Base-by-base conservation (phyloP, 768 basidiomycete species). In the Tephrocybe sp. region DNA sequence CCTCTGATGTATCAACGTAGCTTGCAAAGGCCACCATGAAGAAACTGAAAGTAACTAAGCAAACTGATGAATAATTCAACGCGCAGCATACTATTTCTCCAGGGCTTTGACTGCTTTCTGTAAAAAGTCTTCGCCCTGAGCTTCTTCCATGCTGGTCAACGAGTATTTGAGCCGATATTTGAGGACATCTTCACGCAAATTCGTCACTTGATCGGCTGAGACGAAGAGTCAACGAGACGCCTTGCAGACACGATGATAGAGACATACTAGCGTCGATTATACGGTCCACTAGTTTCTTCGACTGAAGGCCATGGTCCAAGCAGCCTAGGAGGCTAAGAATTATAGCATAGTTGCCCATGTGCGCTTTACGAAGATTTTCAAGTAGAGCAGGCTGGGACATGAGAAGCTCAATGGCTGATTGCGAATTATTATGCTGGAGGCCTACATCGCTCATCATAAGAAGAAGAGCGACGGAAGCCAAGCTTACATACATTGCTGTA, bases 21-120 rank as follows among this genome's bases (percentile, higher is more conserved):
- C 85, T 90, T 2, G 94, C 89, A 60, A 98, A 99, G 0, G 88
- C 89, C 51, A 98, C 89, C 58, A 94, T 82, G 69, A 98, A 98
- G 72, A 96, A 97, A 66, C 90, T 93, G 49, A 9, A 35, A 2
- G 37, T 6, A n/a, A 30, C 12, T 12, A 41, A 13, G 45, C 16
- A 44, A 22, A 25, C 9, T 44, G 21, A 37, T 37, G 47, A 25
- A n/a, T 16, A 42, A 27, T 11, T 13, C 8, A 19, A 49, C 22
- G 22, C n/a, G 7, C 15, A 15, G 68, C 85, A n/a, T 57, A 91
- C 91, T 94, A 95, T 79, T 93, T 92, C 69, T 95, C 92, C 34
- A 95, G 64, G 6, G 90, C 81, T 59, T 84, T 86, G 9, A 77
- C 78, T 16, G 90, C 90, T 62, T 83, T 84, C 36, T 75, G 74